Percentiles rank a stretch among this genome's conserved stretches.
These are phyloP conservation scores for Brassica carinata DNA, from an alignment of 345 rosid species.

Conservation along the genomic window DNA sequence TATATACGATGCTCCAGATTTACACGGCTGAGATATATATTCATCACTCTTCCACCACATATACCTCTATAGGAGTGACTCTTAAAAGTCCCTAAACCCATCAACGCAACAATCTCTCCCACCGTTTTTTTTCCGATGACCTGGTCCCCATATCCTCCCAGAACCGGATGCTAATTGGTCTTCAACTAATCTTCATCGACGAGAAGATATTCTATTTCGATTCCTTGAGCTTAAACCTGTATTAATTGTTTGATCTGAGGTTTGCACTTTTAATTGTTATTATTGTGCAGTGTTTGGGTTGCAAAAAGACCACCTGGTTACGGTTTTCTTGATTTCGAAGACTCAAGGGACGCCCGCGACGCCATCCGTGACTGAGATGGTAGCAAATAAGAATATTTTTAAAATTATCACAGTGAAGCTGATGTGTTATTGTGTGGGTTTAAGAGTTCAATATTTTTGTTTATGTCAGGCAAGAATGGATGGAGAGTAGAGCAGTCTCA, in stretches of 20 bases:
- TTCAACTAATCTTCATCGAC: no score
- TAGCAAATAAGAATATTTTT: neutral
- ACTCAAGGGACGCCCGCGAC: conserved; percentile 75
- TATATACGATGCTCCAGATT: no score
- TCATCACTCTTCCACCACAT: no score
- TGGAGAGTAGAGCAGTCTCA: conserved; percentile 95
- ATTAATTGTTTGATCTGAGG: neutral
- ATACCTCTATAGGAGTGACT: no score
- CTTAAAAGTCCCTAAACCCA: no score
- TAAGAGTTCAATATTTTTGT: neutral
- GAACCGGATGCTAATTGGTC: no score
- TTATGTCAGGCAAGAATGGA: conserved; percentile 70
- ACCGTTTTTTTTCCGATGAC: no score
- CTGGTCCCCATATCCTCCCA: no score
- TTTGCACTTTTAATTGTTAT: neutral
- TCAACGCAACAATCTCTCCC: no score
- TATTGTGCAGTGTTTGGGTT: conserved; percentile 74
- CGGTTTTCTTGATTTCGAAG: conserved; percentile 85
- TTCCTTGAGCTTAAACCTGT: neutral
- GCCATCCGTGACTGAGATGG: conserved; percentile 86
- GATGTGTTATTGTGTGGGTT: no score
- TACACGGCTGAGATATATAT: no score
- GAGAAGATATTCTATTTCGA: conserved; percentile 44
- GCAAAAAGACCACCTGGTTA: conserved; percentile 91
- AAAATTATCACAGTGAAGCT: no score